Evolutionary conservation across 257 asterid genomes (phyloP).

Genomic region (Striga asiatica): DNA sequence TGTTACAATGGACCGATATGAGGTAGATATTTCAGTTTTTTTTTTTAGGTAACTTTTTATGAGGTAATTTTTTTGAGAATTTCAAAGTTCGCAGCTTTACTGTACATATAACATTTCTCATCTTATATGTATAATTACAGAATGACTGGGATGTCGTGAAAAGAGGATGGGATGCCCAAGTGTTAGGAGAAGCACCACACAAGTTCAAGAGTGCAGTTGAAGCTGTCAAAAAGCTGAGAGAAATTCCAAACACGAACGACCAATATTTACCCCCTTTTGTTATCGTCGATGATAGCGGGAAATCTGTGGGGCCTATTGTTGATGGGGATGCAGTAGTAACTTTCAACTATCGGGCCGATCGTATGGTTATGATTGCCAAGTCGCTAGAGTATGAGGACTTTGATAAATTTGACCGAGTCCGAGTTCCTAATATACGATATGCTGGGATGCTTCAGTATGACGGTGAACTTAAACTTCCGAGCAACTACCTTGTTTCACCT

Average conservation of each 20-base stretch:
- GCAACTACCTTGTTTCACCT: constrained; percentile 78
- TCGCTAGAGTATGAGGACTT: constrained; percentile 80
- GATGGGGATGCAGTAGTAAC: constrained; percentile 98
- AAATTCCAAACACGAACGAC: constrained; percentile 48
- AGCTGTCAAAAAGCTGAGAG: constrained; percentile 83
- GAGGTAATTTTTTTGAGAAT: too few relatives aligned
- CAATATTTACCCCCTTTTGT: constrained; percentile 91
- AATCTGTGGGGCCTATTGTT: constrained; percentile 83
- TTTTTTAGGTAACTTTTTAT: too few relatives aligned
- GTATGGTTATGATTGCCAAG: constrained; percentile 88
- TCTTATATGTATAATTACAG: constrained; percentile 23
- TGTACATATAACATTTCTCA: too few relatives aligned
- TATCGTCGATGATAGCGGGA: constrained; percentile 68
- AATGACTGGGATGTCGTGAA: constrained; percentile 93
- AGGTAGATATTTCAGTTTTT: constrained; percentile 29
- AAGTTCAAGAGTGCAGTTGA: constrained; percentile 62
- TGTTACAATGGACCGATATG: constrained; percentile 95
- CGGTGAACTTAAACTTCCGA: constrained; percentile 95
- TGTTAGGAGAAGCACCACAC: constrained; percentile 93
- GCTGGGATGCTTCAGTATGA: constrained; percentile 99
- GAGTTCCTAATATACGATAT: constrained; percentile 70
- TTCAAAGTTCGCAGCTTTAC: too few relatives aligned
- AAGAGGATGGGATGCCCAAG: constrained; percentile 99
- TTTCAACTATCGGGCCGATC: constrained; percentile 90
- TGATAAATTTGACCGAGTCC: constrained; percentile 75